A percentile compares a stretch with the other conserved stretches of the same genome.
These are phyloP conservation scores for Hydnum rufescens DNA, from an alignment of 768 basidiomycete genomes.

Conservation along the genomic window DNA sequence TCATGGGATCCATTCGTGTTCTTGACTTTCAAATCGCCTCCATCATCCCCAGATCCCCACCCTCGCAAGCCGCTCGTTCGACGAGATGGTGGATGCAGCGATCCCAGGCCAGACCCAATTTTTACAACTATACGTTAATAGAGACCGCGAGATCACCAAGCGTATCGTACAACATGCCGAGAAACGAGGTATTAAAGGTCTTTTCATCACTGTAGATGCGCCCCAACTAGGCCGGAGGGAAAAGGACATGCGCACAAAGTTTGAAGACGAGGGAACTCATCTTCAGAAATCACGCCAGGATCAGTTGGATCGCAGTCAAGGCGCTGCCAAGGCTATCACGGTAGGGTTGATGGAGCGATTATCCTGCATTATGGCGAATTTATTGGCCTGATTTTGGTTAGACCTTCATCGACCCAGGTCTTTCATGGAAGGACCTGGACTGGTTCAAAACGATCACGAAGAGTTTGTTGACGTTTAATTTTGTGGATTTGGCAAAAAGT, in stretches of 20 bases:
- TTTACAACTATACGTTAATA: slow-evolving; percentile 81
- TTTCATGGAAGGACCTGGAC: slow-evolving; percentile 68
- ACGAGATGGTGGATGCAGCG: slow-evolving; percentile 82
- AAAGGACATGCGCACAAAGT: slow-evolving; percentile 97
- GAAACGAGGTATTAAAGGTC: slow-evolving; percentile 68
- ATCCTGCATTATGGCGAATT: neutral
- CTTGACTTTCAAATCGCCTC: slow-evolving; percentile 1
- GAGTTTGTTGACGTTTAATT: slow-evolving; percentile 20
- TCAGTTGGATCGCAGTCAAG: slow-evolving; percentile 62
- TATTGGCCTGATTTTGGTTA: slow-evolving; percentile 17
- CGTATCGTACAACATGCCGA: slow-evolving; percentile 82
- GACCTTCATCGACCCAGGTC: slow-evolving; percentile 87
- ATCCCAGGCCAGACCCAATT: slow-evolving; percentile 63
- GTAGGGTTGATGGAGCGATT: slow-evolving; percentile 23
- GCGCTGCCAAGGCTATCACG: slow-evolving; percentile 85
- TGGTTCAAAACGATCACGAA: slow-evolving; percentile 61
- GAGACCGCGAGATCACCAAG: slow-evolving; percentile 67
- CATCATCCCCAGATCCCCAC: slow-evolving; percentile 90
- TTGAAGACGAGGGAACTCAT: slow-evolving; percentile 51
- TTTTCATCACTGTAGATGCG: slow-evolving; percentile 96
- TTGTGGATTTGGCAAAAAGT: slow-evolving; percentile 1
- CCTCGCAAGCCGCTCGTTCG: slow-evolving; percentile 85
- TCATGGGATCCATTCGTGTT: neutral
- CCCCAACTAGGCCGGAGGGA: slow-evolving; percentile 89
- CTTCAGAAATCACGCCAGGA: slow-evolving; percentile 28